Percentiles rank a stretch among this genome's conserved stretches.
Conservation (phyloP, 192 early-diverging fungal genomes). For the Spizellomyces sp. region DNA sequence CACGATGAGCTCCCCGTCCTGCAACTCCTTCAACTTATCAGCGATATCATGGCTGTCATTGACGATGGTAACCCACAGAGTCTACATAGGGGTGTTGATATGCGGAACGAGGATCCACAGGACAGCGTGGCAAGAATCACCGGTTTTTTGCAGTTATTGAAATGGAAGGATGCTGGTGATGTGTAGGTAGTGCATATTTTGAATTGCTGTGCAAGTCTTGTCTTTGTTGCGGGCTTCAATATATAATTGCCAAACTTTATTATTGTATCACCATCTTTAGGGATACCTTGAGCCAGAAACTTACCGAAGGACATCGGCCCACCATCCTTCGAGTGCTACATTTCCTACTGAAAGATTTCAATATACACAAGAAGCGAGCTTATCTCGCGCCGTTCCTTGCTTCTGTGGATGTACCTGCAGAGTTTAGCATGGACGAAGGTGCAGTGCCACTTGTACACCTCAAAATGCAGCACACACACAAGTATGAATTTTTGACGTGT, state of each 20-base stretch:
- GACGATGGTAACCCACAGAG: constrained; percentile 42
- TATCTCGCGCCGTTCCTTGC: constrained; percentile 58
- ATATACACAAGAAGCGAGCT: constrained; percentile 57
- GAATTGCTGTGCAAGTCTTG: background rate
- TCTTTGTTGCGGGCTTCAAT: constrained; percentile 19
- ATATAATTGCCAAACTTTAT: constrained; percentile 1
- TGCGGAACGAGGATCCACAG: constrained; percentile 51
- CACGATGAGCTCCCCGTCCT: constrained; percentile 56
- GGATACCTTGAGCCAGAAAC: constrained; percentile 36
- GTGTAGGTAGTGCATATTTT: constrained; percentile 23
- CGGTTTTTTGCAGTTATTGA: constrained; percentile 54
- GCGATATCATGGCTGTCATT: constrained; percentile 48
- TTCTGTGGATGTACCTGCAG: constrained; percentile 52
- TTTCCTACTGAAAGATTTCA: constrained; percentile 53
- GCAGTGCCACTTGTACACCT: background rate
- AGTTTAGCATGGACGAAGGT: constrained; percentile 61
- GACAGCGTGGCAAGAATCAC: constrained; percentile 46
- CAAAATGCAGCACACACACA: background rate
- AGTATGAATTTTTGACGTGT: background rate
- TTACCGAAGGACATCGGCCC: constrained; percentile 39
- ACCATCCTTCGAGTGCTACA: constrained; percentile 44
- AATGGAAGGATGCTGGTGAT: constrained; percentile 46
- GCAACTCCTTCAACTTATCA: constrained; percentile 47
- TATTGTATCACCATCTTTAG: constrained; percentile 18
- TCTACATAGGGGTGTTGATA: constrained; percentile 38